Conservation (phyloP, 2,329 filamentous ascomycete species). For the Pseudogymnoascus sp. region DNA sequence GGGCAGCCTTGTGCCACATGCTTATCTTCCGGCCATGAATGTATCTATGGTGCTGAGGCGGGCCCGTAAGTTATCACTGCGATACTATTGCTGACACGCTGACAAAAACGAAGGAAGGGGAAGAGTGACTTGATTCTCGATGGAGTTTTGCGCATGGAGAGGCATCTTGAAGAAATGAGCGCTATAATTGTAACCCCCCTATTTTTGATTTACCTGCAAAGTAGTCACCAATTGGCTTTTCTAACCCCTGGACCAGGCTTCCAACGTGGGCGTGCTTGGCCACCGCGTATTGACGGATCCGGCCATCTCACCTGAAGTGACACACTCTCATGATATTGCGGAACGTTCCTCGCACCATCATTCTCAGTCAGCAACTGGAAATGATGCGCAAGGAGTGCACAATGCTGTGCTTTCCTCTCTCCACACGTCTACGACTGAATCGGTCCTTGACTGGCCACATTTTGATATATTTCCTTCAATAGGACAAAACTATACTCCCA, state of each 20-base stretch:
- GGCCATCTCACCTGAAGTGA: slow-evolving; percentile 10
- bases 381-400: slow-evolving; percentile 17
- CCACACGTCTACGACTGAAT: slow-evolving; percentile 44
- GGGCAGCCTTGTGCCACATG: slow-evolving; percentile 34
- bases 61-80: slow-evolving; percentile 20
- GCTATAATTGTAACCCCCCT: slow-evolving; percentile 31
- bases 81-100: slow-evolving; percentile 26
- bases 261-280: not conserved
- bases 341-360: slow-evolving; percentile 19
- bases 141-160: slow-evolving; percentile 41
- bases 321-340: slow-evolving; percentile 20
- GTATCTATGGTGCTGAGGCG: slow-evolving; percentile 26
- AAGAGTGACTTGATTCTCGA: slow-evolving; percentile 46
- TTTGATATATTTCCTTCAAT: slow-evolving; percentile 39
- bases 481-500: slow-evolving; percentile 35
- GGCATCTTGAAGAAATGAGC: slow-evolving; percentile 38
- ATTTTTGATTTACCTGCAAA: not conserved
- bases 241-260: not conserved
- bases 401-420: slow-evolving; percentile 43
- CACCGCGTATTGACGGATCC: not conserved
- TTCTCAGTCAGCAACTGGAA: slow-evolving; percentile 19
- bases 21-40: slow-evolving; percentile 21
- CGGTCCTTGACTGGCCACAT: slow-evolving; percentile 43
- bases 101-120: slow-evolving; percentile 31
- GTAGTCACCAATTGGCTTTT: not conserved